Conservation (phyloP, 352 stramenopile genomes). For the Phytophthora citricola region DNA sequence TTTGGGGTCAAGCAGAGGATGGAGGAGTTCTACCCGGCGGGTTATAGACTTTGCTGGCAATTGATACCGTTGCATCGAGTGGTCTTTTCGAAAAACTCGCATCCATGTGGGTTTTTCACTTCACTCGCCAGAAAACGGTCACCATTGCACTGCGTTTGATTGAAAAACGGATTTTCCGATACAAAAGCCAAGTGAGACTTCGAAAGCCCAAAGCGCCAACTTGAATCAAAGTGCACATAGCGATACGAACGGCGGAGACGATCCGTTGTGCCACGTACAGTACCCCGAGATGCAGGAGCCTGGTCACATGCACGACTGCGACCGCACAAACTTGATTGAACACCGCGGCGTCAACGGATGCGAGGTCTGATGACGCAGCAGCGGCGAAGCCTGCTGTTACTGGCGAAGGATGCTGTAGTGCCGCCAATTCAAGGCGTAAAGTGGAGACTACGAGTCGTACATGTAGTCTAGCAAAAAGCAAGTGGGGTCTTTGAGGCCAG, state of each 20-base stretch:
- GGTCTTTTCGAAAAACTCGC: neutral
- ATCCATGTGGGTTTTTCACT: conserved; percentile 4
- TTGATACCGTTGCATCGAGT: too few species aligned
- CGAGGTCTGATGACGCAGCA: conserved; percentile 1
- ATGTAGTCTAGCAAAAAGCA: neutral
- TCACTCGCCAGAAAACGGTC: conserved; percentile 13
- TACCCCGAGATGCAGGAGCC: conserved; percentile 5
- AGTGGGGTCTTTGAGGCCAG: neutral
- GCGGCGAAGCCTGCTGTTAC: neutral
- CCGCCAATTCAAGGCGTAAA: neutral
- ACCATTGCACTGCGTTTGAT: conserved; percentile 21
- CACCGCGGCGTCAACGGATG: conserved; percentile 8
- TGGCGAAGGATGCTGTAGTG: neutral
- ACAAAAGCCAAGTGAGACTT: conserved; percentile 24
- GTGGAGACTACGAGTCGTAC: neutral
- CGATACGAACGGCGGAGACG: conserved; percentile 20
- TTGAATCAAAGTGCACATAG: conserved; percentile 39
- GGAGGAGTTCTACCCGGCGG: neutral
- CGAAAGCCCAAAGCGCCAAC: conserved; percentile 6
- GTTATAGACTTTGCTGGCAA: neutral
- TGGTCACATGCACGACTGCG: conserved; percentile 10
- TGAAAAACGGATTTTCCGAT: conserved; percentile 44
- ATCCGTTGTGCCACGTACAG: neutral
- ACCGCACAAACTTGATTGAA: conserved; percentile 30
- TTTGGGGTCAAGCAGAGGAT: neutral